phyloP scores from a whole-genome alignment of 805 yeast species.

The Brettanomyces bruxellensis region DNA sequence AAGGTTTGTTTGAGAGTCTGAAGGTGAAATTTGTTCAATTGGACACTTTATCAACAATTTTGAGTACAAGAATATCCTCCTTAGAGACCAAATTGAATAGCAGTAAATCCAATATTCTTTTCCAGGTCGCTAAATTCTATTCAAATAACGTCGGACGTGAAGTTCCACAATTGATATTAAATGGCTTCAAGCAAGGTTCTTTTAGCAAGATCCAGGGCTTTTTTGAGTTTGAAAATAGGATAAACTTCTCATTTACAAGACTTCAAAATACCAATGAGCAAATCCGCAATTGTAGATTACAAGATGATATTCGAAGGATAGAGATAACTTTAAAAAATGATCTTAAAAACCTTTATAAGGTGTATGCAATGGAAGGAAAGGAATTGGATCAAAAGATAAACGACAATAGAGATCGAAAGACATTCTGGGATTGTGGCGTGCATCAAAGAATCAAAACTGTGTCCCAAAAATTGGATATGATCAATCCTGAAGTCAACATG shows the following conservation, averaged over 20 bases:
- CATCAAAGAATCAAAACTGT: slow-evolving; percentile 20
- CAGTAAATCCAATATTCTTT: slow-evolving; percentile 13
- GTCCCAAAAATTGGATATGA: slow-evolving; percentile 8
- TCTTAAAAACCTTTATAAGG: slow-evolving; percentile 10
- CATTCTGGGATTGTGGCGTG: slow-evolving; percentile 44
- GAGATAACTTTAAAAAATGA: slow-evolving; percentile 7
- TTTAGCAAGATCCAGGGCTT: slow-evolving; percentile 64
- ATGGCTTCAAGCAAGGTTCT: slow-evolving; percentile 49
- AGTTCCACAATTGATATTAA: slow-evolving; percentile 35
- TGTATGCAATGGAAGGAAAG: slow-evolving; percentile 9
- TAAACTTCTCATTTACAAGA: slow-evolving; percentile 41
- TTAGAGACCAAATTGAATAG: slow-evolving; percentile 6
- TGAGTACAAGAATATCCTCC: slow-evolving; percentile 40
- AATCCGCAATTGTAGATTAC: slow-evolving; percentile 26
- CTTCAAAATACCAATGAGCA: slow-evolving; percentile 28
- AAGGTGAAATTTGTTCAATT: slow-evolving; percentile 68
- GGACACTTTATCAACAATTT: slow-evolving; percentile 54
- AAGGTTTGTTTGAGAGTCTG: slow-evolving; percentile 40
- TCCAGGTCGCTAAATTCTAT: slow-evolving; percentile 41
- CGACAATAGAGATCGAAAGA: slow-evolving; percentile 56
- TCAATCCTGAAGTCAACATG: slow-evolving; percentile 18
- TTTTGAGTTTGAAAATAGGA: slow-evolving; percentile 45
- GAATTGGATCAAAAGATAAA: slow-evolving; percentile 25
- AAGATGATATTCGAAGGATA: slow-evolving; percentile 13
- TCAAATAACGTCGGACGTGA: slow-evolving; percentile 40